Percentiles rank a stretch among this genome's conserved stretches.
phyloP scores from a whole-genome alignment of 2,329 filamentous ascomycete species.

The Fusarium sp. region DNA sequence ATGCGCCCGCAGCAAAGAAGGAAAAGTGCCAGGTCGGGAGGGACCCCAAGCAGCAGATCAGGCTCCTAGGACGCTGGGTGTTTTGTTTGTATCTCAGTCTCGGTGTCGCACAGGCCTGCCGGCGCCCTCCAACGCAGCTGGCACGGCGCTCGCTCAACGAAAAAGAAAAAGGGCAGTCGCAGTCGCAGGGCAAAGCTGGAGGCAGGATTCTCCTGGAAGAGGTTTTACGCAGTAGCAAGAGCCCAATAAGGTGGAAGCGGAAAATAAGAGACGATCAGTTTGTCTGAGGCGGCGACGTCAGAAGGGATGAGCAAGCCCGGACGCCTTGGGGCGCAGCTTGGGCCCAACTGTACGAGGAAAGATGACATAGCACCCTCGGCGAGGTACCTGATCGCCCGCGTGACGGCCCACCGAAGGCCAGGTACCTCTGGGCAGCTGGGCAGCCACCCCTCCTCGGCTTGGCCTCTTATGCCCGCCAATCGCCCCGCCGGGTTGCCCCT shows the following conservation, averaged over 20 bases:
- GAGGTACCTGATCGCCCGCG: slow-evolving; percentile 22
- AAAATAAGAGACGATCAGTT: slow-evolving; percentile 31
- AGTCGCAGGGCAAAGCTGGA: slow-evolving; percentile 12
- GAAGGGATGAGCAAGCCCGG: slow-evolving; percentile 38
- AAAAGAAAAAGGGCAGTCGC: slow-evolving; percentile 18
- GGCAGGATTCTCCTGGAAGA: slow-evolving; percentile 7
- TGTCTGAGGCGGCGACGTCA: slow-evolving; percentile 44
- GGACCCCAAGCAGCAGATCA: slow-evolving; percentile 5
- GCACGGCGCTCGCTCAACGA: slow-evolving; percentile 29
- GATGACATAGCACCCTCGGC: slow-evolving; percentile 45
- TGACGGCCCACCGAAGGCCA: background rate
- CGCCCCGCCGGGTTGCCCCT: slow-evolving; percentile 50
- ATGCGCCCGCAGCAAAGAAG: slow-evolving; percentile 17
- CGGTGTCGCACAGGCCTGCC: slow-evolving; percentile 43
- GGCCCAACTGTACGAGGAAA: slow-evolving; percentile 34
- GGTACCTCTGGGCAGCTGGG: slow-evolving; percentile 36
- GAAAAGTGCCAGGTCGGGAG: slow-evolving; percentile 17
- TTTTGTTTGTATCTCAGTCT: slow-evolving; percentile 36
- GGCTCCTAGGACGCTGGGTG: slow-evolving; percentile 17
- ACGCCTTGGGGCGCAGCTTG: slow-evolving; percentile 47
- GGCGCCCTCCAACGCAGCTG: slow-evolving; percentile 29
- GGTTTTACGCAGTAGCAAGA: slow-evolving; percentile 18
- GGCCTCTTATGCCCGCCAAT: slow-evolving; percentile 20
- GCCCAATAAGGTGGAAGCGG: slow-evolving; percentile 26
- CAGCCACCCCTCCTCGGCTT: slow-evolving; percentile 34